Evolutionary conservation across 495 filamentous ascomycete genomes (phyloP).

Genomic region (Aspergillus sclerotioniger): DNA sequence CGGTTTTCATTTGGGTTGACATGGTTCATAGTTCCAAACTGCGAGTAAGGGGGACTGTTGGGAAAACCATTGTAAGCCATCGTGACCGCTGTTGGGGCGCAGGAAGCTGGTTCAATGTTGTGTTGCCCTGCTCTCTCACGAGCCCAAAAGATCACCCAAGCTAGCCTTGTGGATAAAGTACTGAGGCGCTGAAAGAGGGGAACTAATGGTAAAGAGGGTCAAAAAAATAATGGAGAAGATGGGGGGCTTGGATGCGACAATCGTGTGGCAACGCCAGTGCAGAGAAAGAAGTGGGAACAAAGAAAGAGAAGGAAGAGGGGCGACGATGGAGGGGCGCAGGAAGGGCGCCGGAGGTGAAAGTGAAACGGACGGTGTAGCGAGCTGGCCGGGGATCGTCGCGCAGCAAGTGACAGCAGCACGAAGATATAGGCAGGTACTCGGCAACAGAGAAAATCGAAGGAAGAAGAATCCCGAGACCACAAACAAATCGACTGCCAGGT

Average conservation of each 20-base stretch:
- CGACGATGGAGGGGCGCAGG: slow-evolving; percentile 12
- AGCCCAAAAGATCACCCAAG: slow-evolving; percentile 6
- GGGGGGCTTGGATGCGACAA: neutral
- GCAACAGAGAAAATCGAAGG: neutral
- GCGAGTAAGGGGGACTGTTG: slow-evolving; percentile 28
- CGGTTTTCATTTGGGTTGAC: slow-evolving; percentile 27
- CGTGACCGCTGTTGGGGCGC: slow-evolving; percentile 1
- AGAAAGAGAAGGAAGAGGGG: slow-evolving; percentile 7
- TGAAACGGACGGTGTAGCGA: slow-evolving; percentile 5
- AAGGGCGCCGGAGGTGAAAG: no score
- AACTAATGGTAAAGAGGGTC: slow-evolving; percentile 4
- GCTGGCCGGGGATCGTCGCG: neutral
- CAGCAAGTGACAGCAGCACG: neutral
- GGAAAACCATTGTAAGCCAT: slow-evolving; percentile 36
- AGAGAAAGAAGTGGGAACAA: slow-evolving; percentile 6
- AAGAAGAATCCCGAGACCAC: neutral
- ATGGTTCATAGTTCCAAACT: slow-evolving; percentile 22
- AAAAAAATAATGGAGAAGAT: slow-evolving; percentile 2
- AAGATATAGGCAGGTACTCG: no score
- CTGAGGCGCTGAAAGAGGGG: neutral
- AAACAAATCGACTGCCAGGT: no score
- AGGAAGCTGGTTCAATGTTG: neutral
- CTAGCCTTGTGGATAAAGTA: slow-evolving; percentile 1
- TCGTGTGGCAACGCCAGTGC: slow-evolving; percentile 1
- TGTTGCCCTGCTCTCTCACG: slow-evolving; percentile 7